Evolutionary conservation across 148 eudicot genomes (phyloP), one percentile per base, ranked within the genome.

Genomic region (Arbutus unedo): DNA sequence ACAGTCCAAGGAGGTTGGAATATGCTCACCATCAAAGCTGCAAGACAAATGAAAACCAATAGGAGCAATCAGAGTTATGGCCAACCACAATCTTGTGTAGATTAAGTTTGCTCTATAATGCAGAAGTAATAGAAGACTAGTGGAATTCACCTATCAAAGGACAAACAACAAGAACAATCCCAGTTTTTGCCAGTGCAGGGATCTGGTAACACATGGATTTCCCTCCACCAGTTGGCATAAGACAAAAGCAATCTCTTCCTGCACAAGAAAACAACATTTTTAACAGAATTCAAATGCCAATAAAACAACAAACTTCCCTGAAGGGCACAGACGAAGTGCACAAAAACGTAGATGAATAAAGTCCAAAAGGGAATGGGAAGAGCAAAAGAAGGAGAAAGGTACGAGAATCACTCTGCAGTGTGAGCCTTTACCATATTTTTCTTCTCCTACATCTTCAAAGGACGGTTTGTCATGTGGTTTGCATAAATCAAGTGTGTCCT

Each of bases 211-310:
- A 93, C 91, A 95, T 90, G 25, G 98, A 95, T 87, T 95, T 95
- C 79, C 98, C 98, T 62, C 98, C 98, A 84, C 98, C 98, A 74
- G 98, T 95, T 77, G 98, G 95, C 98, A 95, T 93, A 59, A 95
- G 92, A 86, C 98, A 93, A 82, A 95, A 95, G 85, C 98, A 95
- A 87, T 95, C 98, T 71, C 92, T 90, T 85, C 98, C 98, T 93
- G 88, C 81, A 88, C n/a, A 38, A 8, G 60, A 80, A 62, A 50
- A 11, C 71, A 16, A 21, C 19, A 10, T 43, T 25, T 2, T 19
- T 59, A 41, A 56, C 51, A 43, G 53, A 57, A 78, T 44, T 59
- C 81, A 78, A n/a, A 78, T 59, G 51, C 81, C 50, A 78, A 43
- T 70, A 18, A 19, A 4, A 57, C 81, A 57, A 78, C 18, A 7